phyloP scores from a whole-genome alignment of 2,329 filamentous ascomycete species.

The Aschersonia sp. region DNA sequence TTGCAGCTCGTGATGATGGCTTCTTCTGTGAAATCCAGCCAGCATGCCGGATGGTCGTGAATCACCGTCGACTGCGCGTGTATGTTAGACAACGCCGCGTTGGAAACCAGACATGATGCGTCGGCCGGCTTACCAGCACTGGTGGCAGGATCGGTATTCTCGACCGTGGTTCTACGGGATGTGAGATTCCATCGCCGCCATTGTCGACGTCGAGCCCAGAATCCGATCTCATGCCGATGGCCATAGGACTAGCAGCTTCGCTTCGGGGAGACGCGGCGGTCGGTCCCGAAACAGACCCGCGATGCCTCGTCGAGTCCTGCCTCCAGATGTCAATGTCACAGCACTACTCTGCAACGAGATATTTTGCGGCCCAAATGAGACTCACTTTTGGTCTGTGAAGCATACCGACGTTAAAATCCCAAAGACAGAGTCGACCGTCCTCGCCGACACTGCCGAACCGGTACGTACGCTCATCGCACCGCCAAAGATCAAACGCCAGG shows the following conservation, averaged over 20 bases:
- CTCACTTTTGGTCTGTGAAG: conserved; percentile 63
- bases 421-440: conserved; percentile 77
- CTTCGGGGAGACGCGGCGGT: conserved; percentile 34
- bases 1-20: conserved; percentile 87
- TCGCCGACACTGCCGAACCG: conserved; percentile 93
- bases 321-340: neutral
- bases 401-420: conserved; percentile 98
- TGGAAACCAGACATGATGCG: neutral
- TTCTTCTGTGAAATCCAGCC: conserved; percentile 87
- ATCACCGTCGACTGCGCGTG: conserved; percentile 55
- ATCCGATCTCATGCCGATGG: conserved; percentile 51
- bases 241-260: conserved; percentile 47
- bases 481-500: conserved; percentile 92
- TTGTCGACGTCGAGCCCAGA: conserved; percentile 46
- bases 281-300: conserved; percentile 37
- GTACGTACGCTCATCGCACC: conserved; percentile 90
- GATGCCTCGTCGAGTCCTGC: conserved; percentile 20
- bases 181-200: conserved; percentile 49
- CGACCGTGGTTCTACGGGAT: conserved; percentile 73
- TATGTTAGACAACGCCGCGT: too few species aligned
- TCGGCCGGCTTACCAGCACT: conserved; percentile 52
- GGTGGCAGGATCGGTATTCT: conserved; percentile 78
- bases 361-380: neutral
- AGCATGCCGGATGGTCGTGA: conserved; percentile 75
- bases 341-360: neutral